These are phyloP conservation scores for Leucaena leucocephala DNA, from an alignment of 306 rosid genomes.

Conservation along the genomic window DNA sequence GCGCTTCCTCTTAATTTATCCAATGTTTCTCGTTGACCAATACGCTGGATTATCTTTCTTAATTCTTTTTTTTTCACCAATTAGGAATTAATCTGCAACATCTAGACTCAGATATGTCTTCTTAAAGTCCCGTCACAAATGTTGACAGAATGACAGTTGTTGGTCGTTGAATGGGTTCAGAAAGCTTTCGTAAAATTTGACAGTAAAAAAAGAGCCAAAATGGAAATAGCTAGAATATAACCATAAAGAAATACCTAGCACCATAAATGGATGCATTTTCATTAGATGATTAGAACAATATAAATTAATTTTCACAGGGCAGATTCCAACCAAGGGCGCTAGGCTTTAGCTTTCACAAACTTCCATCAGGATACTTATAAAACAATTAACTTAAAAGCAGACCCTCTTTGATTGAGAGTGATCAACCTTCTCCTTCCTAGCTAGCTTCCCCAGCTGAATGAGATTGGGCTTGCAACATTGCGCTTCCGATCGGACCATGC, in stretches of 20 bases:
- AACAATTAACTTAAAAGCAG: neutral
- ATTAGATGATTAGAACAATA: too few relatives aligned
- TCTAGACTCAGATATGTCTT: neutral
- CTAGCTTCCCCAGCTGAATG: constrained; percentile 25
- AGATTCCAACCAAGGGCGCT: neutral
- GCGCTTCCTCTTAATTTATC: neutral
- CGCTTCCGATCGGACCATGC: constrained; percentile 78
- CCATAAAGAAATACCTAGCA: too few relatives aligned
- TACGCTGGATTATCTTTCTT: neutral
- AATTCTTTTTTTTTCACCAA: neutral
- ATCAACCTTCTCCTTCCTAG: neutral
- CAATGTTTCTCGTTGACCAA: neutral
- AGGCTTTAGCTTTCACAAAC: neutral
- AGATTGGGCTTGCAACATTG: constrained; percentile 64
- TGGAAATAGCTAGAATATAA: neutral
- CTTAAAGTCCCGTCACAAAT: neutral
- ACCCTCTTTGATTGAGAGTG: neutral
- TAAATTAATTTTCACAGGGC: too few relatives aligned
- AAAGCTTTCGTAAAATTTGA: neutral
- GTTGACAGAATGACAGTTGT: too few relatives aligned
- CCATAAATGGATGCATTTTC: too few relatives aligned
- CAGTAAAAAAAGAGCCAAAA: neutral
- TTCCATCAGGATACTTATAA: neutral
- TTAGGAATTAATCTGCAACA: neutral
- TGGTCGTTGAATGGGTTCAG: neutral